These are phyloP conservation scores for Coniochaeta ligniaria DNA, from an alignment of 2,329 filamentous ascomycete genomes.

Conservation along the genomic window DNA sequence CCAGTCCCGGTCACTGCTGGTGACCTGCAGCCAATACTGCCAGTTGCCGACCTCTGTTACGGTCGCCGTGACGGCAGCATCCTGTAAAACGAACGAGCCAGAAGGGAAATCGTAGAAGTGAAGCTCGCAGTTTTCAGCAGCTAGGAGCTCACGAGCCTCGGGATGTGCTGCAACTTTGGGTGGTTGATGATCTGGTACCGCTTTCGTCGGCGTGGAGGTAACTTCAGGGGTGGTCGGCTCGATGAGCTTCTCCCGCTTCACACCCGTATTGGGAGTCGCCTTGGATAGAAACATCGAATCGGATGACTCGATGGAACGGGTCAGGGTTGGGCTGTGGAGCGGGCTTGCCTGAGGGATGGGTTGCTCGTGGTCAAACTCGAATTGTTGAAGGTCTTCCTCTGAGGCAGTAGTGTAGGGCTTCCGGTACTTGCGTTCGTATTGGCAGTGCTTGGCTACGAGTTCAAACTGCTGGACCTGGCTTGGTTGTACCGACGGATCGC, in stretches of 20 bases:
- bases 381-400: constrained; percentile 72
- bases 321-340: constrained; percentile 49
- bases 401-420: constrained; percentile 74
- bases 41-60: constrained; percentile 85
- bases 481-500: constrained; percentile 64
- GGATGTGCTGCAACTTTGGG: constrained; percentile 31
- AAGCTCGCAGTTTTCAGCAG: constrained; percentile 72
- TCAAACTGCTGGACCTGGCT: constrained; percentile 75
- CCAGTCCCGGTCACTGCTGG: constrained; percentile 67
- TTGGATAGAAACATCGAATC: constrained; percentile 48
- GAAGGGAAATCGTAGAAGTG: constrained; percentile 90
- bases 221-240: constrained; percentile 16
- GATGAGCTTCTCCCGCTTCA: constrained; percentile 30
- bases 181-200: constrained; percentile 22
- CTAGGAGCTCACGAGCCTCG: constrained; percentile 63
- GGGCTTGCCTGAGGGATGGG: constrained; percentile 60
- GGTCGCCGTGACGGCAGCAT: constrained; percentile 64
- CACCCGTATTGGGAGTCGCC: constrained; percentile 34
- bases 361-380: constrained; percentile 64
- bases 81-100: constrained; percentile 77
- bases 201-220: constrained; percentile 21
- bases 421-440: constrained; percentile 94
- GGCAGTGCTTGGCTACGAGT: constrained; percentile 79
- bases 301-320: constrained; percentile 47
- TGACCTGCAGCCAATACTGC: constrained; percentile 93